Conservation (phyloP, 495 filamentous ascomycete genomes). For the Lasiosphaeria ovina region DNA sequence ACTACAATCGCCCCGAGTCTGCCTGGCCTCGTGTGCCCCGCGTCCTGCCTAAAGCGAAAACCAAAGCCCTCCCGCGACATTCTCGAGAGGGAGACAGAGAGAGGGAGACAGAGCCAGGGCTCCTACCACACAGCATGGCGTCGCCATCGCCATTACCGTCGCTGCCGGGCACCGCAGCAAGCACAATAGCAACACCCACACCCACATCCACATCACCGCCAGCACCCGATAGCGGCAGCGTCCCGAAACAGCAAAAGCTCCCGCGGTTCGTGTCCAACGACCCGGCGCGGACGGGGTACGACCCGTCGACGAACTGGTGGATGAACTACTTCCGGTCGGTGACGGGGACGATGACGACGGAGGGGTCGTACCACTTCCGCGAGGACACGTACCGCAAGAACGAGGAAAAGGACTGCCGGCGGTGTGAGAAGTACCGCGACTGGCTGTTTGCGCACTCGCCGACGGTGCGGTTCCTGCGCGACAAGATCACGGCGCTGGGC, state of each 20-base stretch:
- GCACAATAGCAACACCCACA: background rate
- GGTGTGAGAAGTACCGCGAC: conserved; percentile 74
- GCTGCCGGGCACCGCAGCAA: background rate
- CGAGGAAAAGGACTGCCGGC: conserved; percentile 68
- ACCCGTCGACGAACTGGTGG: conserved; percentile 63
- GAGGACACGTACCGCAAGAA: conserved; percentile 62
- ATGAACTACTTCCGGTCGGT: conserved; percentile 76
- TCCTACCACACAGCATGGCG: background rate
- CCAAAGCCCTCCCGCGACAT: too few species aligned
- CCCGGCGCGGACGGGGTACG: conserved; percentile 58
- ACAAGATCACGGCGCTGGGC: conserved; percentile 74
- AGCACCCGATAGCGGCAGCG: conserved; percentile 4
- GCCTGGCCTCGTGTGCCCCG: too few species aligned
- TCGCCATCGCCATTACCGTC: background rate
- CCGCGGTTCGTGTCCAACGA: conserved; percentile 44
- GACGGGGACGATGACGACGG: conserved; percentile 63
- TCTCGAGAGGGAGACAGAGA: too few species aligned
- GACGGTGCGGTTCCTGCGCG: conserved; percentile 75
- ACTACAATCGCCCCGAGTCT: too few species aligned
- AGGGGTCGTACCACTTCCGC: conserved; percentile 69
- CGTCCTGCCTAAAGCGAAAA: too few species aligned
- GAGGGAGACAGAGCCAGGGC: too few species aligned
- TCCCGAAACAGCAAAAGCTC: conserved; percentile 12
- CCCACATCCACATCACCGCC: conserved; percentile 6
- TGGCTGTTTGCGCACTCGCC: conserved; percentile 81